phyloP scores from a whole-genome alignment of 345 rosid species.

The Angophora floribunda region DNA sequence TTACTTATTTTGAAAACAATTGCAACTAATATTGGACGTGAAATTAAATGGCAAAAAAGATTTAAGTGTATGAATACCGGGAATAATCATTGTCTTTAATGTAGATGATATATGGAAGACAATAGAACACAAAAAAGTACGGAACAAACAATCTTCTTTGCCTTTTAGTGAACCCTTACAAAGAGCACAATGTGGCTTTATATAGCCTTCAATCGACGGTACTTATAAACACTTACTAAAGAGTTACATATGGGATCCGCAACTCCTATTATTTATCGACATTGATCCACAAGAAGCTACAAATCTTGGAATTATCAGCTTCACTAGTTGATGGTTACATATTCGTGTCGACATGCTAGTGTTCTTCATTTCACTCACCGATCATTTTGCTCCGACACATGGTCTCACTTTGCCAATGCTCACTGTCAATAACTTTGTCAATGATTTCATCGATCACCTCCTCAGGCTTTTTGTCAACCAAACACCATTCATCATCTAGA shows the following conservation, averaged over 20 bases:
- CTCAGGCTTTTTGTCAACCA: accelerated
- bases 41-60: background rate
- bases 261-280: background rate
- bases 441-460: background rate
- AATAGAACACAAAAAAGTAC: background rate
- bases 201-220: background rate
- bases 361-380: background rate
- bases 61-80: background rate
- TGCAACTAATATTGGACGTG: background rate
- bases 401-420: background rate
- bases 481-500: accelerated
- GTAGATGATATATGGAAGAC: background rate
- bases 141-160: background rate
- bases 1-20: accelerated
- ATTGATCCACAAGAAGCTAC: background rate
- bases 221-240: accelerated
- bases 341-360: background rate
- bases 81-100: background rate
- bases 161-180: background rate
- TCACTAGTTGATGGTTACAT: background rate
- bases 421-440: background rate
- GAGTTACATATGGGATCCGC: background rate
- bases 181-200: background rate
- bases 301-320: background rate
- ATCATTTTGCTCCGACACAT: background rate